Evolutionary conservation across 345 rosid genomes (phyloP), one percentile per base, ranked within the genome.

Genomic region (Salix udensis): DNA sequence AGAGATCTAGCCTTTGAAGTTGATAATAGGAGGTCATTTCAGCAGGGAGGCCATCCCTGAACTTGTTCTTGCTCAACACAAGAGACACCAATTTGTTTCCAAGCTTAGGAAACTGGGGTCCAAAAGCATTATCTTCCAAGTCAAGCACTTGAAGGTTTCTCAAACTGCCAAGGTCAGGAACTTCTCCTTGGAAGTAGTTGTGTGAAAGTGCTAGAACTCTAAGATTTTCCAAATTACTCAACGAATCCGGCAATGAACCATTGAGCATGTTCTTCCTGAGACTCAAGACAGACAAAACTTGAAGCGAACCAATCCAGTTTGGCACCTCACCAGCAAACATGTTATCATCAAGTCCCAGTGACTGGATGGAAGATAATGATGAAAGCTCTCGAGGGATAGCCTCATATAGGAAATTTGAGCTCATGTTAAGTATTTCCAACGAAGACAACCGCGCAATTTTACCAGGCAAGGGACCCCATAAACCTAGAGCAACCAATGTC

Each of bases 401-500:
- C 72, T 92, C 99, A 61, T 81, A 85, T 28, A 96, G 61, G 72
- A 77, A 89, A 81, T 96, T 96, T 6, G 98, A 92, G 78, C 94
- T 93, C 84, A 93, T 77, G 68, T 96, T 96, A 72, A 96, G 86
- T 55, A 93, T 91, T 86, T 96, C 99, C 31, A 96, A 70, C 0
- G 97, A 88, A 0, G 88, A 84, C 11, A 96, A 79, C 53, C 88
- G 91, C 9, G 86, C 80, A 21, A 96, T 79, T 82, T 93, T 92
- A 65, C 88, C 90, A 11, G 99, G 88, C 74, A 96, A 81, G 14
- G 85, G 87, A 53, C 99, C 99, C 99, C 99, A 91, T 82, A 96
- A 81, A 24, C 99, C 99, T 1, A 96, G 90, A 24, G 94, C 92
- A 53, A 85, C 92, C 81, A 96, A 79, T 65, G 91, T 90, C 71